Evolutionary conservation across 345 rosid species (phyloP), one percentile per base, ranked within the genome.

Genomic region (Abelmoschus esculentus): DNA sequence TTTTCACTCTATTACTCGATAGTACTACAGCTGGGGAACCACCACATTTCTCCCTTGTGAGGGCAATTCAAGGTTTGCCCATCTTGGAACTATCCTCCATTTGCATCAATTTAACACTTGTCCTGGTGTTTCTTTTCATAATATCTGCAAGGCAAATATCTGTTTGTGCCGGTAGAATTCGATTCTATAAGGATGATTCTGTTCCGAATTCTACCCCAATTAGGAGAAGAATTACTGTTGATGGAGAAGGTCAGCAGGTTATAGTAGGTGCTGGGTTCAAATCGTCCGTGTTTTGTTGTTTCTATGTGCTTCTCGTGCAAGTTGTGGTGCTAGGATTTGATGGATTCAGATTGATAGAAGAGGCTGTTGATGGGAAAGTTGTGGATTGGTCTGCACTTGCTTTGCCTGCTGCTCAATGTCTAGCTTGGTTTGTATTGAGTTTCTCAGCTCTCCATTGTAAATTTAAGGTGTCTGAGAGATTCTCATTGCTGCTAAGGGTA

Each of bases 371-470:
- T 52, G 83, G 81, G 60, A 71, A 78, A 46, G 67, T 18, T 29
- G 83, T 82, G 76, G 90, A 86, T 79, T 92, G 89, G 90, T 82
- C 84, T 55, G 52, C 74, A 66, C 76, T 90, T 69, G 82, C 75
- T 78, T 79, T 82, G 58, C 96, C 98, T 72, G 84, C 82, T 71
- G 82, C 86, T 13, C 92, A 84, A 70, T 77, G 84, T 76, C 81
- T 96, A 79, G 88, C 98, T 75, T 96, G 98, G 99, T 74, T 85
- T 79, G 80, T 89, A 14, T 70, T 96, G 80, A 89, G 90, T 79
- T 86, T 85, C 77, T 84, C 80, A 17, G 78, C 84, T 82, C 86
- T 96, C 75, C 91, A 86, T 75, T 89, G 90, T 80, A 92, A 87
- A 73, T 89, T 86, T 73, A 92, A 92, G 74, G 74, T 77, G 18